phyloP scores from a whole-genome alignment of 768 basidiomycete species.

The Tylopilus sp. region DNA sequence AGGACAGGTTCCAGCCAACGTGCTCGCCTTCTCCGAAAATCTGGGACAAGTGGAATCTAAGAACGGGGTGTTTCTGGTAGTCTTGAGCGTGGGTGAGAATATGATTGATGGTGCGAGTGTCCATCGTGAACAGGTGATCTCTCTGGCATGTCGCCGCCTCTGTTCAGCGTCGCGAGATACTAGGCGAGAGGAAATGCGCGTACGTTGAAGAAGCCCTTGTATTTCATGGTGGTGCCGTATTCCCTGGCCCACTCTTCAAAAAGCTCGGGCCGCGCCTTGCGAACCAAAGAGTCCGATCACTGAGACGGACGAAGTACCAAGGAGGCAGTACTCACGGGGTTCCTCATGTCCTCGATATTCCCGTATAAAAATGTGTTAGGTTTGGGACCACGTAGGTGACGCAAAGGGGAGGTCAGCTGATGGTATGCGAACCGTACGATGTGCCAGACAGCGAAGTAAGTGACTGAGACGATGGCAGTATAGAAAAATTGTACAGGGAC shows the following conservation, averaged over 20 bases:
- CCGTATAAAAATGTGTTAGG: background rate
- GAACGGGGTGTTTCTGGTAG: background rate
- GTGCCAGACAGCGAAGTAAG: background rate
- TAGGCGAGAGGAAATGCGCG: background rate
- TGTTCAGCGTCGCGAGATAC: background rate
- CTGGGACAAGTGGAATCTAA: background rate
- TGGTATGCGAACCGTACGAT: background rate
- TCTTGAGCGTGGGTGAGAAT: conserved; percentile 1
- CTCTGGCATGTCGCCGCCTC: conserved; percentile 14
- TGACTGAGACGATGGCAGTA: background rate
- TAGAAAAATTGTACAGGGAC: too few species aligned
- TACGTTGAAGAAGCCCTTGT: conserved; percentile 9
- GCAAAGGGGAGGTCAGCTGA: background rate
- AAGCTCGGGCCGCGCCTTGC: too few species aligned
- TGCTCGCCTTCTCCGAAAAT: conserved; percentile 1
- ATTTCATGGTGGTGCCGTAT: conserved; percentile 4
- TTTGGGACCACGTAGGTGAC: background rate
- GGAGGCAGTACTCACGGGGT: background rate
- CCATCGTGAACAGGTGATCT: conserved; percentile 46
- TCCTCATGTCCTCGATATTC: background rate
- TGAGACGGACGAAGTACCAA: too few species aligned
- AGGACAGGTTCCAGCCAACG: background rate
- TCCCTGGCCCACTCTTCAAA: conserved; percentile 4
- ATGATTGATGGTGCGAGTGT: conserved; percentile 1
- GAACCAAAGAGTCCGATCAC: too few species aligned